Evolutionary conservation across 2,329 filamentous ascomycete species (phyloP).

Genomic region (Pseudogymnoascus sp.): DNA sequence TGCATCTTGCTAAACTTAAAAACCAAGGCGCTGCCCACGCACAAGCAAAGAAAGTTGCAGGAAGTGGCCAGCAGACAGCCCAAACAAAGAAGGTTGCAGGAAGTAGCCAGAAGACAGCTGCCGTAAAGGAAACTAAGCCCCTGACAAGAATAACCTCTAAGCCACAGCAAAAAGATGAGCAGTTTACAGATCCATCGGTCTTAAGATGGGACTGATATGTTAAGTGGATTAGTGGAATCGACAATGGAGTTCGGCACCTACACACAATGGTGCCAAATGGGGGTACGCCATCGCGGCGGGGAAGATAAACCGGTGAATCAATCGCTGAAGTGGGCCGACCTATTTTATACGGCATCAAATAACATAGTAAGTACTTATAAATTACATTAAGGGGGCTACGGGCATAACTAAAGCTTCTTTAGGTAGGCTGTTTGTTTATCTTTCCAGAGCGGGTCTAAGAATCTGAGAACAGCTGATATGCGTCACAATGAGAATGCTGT

Average conservation of each 20-base stretch:
- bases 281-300: too few species aligned
- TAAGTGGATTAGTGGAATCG: too few species aligned
- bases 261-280: too few species aligned
- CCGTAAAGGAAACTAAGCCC: neutral
- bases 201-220: neutral
- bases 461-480: too few species aligned
- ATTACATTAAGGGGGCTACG: neutral
- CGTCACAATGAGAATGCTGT: too few species aligned
- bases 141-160: neutral
- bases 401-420: neutral
- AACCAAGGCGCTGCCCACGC: neutral
- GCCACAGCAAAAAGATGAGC: neutral
- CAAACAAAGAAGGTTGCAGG: neutral
- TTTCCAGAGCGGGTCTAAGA: too few species aligned
- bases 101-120: neutral
- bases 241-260: too few species aligned
- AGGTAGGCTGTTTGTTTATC: neutral
- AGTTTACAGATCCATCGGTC: neutral
- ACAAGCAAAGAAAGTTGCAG: neutral
- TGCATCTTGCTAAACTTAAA: neutral
- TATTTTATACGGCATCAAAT: neutral
- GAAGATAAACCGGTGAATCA: neutral
- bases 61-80: neutral
- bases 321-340: neutral
- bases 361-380: neutral